Evolutionary conservation across 2,329 filamentous ascomycete genomes (phyloP).

Genomic region (Xylariaceae sp.): DNA sequence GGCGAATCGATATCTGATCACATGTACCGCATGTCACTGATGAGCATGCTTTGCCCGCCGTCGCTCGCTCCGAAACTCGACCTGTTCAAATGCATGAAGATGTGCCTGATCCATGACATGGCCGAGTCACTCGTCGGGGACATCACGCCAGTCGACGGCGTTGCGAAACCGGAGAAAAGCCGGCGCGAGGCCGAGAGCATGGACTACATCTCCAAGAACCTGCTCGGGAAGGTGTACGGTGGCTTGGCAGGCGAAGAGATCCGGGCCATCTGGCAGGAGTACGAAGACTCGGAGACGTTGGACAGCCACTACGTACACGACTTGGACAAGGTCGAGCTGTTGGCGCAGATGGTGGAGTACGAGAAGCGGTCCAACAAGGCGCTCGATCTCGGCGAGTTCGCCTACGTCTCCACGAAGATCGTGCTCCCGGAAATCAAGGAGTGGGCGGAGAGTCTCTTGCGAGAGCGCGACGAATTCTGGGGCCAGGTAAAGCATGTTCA

Average conservation of each 20-base stretch:
- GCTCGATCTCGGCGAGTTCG: conserved; percentile 82
- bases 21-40: conserved; percentile 99
- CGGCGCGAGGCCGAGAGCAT: conserved; percentile 84
- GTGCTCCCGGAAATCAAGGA: conserved; percentile 70
- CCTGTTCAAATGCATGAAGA: conserved; percentile 80
- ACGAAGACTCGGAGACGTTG: conserved; percentile 79
- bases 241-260: conserved; percentile 67
- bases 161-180: conserved; percentile 83
- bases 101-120: conserved; percentile 98
- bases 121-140: conserved; percentile 92
- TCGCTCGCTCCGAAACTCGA: conserved; percentile 69
- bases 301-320: conserved; percentile 93
- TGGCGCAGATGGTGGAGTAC: conserved; percentile 96
- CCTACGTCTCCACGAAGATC: conserved; percentile 70
- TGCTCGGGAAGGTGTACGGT: conserved; percentile 74
- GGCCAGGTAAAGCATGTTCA: conserved; percentile 44
- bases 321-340: conserved; percentile 92
- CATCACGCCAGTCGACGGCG: conserved; percentile 87
- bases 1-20: conserved; percentile 95
- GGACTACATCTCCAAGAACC: conserved; percentile 74
- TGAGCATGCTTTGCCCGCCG: conserved; percentile 85
- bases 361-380: conserved; percentile 65
- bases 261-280: conserved; percentile 84
- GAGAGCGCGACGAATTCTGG: conserved; percentile 75
- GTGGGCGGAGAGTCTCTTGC: conserved; percentile 74